A percentile compares a stretch with the other conserved stretches of the same genome.
Evolutionary conservation across 2,329 filamentous ascomycete species (phyloP).

Genomic region (Cadophora gregata): DNA sequence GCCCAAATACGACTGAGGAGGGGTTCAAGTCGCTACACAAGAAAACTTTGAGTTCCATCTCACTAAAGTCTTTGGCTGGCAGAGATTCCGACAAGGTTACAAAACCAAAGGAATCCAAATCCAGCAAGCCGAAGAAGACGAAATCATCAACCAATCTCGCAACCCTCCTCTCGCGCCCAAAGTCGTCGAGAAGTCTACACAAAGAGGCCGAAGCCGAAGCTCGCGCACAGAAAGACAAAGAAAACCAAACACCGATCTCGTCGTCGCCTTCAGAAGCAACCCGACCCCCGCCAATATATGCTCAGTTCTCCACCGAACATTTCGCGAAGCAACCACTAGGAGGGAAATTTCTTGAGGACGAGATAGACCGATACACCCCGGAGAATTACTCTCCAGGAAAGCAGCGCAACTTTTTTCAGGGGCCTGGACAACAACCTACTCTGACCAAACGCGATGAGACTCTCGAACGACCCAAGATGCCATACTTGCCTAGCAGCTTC

Average conservation of each 20-base stretch:
- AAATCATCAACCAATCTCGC: constrained; percentile 87
- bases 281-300: constrained; percentile 75
- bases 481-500: constrained; percentile 45
- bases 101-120: constrained; percentile 52
- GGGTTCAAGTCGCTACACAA: constrained; percentile 51
- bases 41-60: constrained; percentile 51
- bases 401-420: constrained; percentile 42
- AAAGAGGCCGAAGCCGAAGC: constrained; percentile 56
- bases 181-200: constrained; percentile 72
- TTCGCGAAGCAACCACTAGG: constrained; percentile 47
- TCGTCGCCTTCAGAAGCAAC: constrained; percentile 50
- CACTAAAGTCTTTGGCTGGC: constrained; percentile 50
- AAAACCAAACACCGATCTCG: constrained; percentile 73
- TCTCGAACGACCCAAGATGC: constrained; percentile 40
- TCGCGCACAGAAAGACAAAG: constrained; percentile 71
- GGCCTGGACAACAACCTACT: constrained; percentile 37
- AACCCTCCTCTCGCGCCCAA: constrained; percentile 74
- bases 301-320: constrained; percentile 66
- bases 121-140: constrained; percentile 72
- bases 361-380: constrained; percentile 45
- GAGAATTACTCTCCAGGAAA: constrained; percentile 41
- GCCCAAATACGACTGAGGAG: constrained; percentile 41
- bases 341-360: constrained; percentile 45
- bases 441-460: constrained; percentile 36
- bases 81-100: constrained; percentile 46